Evolutionary conservation across 1,284 basidiomycete species (phyloP).

Genomic region (Cystobasidium pallidum): DNA sequence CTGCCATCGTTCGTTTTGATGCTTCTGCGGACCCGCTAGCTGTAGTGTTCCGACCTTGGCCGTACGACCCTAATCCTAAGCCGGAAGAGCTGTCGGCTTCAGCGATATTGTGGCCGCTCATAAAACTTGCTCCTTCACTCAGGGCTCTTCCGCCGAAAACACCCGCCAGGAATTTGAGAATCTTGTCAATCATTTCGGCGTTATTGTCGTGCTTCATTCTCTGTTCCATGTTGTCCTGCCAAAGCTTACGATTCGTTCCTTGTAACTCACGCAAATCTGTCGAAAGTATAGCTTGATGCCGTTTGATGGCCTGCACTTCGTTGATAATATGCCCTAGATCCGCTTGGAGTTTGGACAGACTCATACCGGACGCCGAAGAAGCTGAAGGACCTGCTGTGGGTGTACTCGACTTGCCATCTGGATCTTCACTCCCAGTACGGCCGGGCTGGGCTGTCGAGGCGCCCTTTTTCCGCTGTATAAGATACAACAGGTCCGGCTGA

Average conservation of each 20-base stretch:
- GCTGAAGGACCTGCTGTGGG: conserved; percentile 4
- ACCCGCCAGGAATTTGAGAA: conserved; percentile 89
- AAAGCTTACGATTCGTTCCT: conserved; percentile 81
- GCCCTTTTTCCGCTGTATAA: conserved; percentile 78
- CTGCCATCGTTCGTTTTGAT: not conserved
- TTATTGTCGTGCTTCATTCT: conserved; percentile 83
- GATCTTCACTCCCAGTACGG: conserved; percentile 43
- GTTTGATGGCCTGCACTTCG: conserved; percentile 84
- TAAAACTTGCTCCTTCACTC: conserved; percentile 32
- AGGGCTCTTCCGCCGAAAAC: conserved; percentile 70
- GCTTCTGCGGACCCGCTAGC: not conserved
- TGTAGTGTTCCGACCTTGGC: conserved; percentile 11
- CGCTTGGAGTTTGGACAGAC: conserved; percentile 54
- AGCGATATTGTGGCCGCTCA: conserved; percentile 40
- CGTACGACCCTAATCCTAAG: conserved; percentile 29
- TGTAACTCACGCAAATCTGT: conserved; percentile 86
- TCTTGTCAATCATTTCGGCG: conserved; percentile 95
- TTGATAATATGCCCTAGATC: conserved; percentile 76
- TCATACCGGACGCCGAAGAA: not conserved
- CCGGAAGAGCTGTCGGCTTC: conserved; percentile 36
- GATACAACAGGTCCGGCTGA: conserved; percentile 85
- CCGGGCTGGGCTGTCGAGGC: conserved; percentile 16
- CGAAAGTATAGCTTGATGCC: conserved; percentile 86
- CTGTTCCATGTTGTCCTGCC: conserved; percentile 85
- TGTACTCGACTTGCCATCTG: conserved; percentile 17